Evolutionary conservation across 768 basidiomycete species (phyloP).

Genomic region (Agaricus blazei): DNA sequence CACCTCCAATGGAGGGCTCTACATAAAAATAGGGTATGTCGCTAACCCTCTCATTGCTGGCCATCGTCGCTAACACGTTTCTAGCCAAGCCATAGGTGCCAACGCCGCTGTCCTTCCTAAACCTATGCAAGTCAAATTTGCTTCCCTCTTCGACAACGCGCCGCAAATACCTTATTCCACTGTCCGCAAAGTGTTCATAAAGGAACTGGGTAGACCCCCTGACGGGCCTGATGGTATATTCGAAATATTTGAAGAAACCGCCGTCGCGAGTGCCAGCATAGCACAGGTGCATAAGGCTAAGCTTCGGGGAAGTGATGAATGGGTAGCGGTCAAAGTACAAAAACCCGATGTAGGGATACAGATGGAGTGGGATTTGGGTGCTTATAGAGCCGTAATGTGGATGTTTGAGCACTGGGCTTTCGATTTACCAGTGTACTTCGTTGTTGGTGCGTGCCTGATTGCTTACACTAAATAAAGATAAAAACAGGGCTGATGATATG

Average conservation of each 20-base stretch:
- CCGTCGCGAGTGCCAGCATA: conserved; percentile 85
- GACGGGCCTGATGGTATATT: conserved; percentile 71
- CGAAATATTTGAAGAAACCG: conserved; percentile 67
- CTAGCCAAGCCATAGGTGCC: conserved; percentile 73
- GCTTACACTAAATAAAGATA: not conserved
- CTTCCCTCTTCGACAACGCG: conserved; percentile 82
- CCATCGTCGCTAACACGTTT: not conserved
- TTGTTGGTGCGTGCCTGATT: conserved; percentile 49
- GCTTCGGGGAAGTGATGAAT: conserved; percentile 41
- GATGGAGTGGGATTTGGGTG: conserved; percentile 78
- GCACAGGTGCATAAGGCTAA: conserved; percentile 88
- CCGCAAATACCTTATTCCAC: conserved; percentile 76
- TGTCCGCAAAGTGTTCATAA: conserved; percentile 59
- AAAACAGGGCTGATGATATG: not conserved
- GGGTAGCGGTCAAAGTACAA: conserved; percentile 93
- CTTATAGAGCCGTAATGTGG: conserved; percentile 72
- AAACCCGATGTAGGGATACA: conserved; percentile 86
- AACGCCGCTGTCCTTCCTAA: conserved; percentile 83
- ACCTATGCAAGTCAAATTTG: conserved; percentile 79
- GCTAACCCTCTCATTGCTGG: no score
- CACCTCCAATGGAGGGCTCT: conserved; percentile 78
- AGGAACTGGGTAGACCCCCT: conserved; percentile 65
- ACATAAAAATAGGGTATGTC: conserved; percentile 70
- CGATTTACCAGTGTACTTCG: conserved; percentile 79
- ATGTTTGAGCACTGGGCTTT: conserved; percentile 77